phyloP scores from a whole-genome alignment of 1,284 basidiomycete species.

The Ganoderma lucidum region DNA sequence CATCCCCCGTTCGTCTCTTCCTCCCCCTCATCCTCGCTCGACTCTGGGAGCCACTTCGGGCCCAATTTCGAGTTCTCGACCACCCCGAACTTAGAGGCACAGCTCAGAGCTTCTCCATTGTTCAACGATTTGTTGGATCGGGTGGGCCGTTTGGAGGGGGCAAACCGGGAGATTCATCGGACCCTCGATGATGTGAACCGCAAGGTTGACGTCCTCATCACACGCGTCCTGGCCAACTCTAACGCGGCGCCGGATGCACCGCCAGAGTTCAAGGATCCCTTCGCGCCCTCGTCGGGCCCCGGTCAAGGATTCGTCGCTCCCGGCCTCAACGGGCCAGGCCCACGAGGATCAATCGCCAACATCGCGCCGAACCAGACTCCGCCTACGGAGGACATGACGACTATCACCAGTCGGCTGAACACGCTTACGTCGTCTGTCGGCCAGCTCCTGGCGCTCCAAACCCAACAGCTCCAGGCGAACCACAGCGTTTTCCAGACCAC shows the following conservation, averaged over 20 bases:
- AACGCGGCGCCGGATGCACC: conserved; percentile 44
- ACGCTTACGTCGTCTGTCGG: conserved; percentile 88
- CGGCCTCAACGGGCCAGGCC: conserved; percentile 53
- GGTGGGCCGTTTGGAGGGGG: conserved; percentile 73
- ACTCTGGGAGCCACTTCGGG: conserved; percentile 71
- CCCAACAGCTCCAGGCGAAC: conserved; percentile 65
- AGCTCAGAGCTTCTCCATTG: conserved; percentile 76
- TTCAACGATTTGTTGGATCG: conserved; percentile 82
- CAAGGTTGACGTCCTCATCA: conserved; percentile 80
- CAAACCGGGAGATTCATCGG: conserved; percentile 76
- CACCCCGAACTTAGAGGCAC: conserved; percentile 64
- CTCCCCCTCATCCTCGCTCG: conserved; percentile 80
- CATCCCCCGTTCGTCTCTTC: conserved; percentile 58
- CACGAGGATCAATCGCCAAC: conserved; percentile 66
- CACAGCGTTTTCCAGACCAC: conserved; percentile 37
- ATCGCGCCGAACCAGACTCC: conserved; percentile 74
- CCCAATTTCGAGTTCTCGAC: conserved; percentile 50
- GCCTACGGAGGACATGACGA: conserved; percentile 75
- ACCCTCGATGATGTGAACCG: conserved; percentile 78
- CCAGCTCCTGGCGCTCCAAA: conserved; percentile 81
- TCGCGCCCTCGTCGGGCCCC: conserved; percentile 51
- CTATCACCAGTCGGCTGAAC: conserved; percentile 82
- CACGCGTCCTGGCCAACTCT: conserved; percentile 58
- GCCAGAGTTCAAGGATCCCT: conserved; percentile 83
- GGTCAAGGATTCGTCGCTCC: conserved; percentile 44